Base-by-base conservation (phyloP, 169 alveolate genomes). In the Eimeria brunetti region DNA sequence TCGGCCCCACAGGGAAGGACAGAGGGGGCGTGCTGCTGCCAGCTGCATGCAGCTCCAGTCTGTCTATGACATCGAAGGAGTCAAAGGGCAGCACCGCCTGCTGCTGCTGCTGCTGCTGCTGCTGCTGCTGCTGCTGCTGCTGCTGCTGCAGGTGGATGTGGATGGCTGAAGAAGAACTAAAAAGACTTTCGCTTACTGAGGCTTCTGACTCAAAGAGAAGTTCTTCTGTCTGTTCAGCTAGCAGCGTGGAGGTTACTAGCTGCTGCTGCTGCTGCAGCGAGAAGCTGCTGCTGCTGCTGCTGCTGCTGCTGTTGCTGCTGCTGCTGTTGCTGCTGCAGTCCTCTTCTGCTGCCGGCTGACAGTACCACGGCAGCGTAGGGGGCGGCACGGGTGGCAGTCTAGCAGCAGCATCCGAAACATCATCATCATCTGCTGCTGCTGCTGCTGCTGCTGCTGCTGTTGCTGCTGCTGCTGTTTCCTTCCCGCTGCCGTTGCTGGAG, bases 311-410 rank as follows among this genome's bases (percentile, higher is more conserved):
- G n/a, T n/a, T n/a, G n/a, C n/a, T n/a, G n/a, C n/a, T n/a, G n/a
- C 18, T 27, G n/a, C n/a, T n/a, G n/a, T n/a, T n/a, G n/a, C n/a
- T n/a, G n/a, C n/a, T n/a, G n/a, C n/a, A n/a, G n/a, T 67, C 58
- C 11, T 38, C 85, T 38, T 30, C 85, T 14, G 85, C 51, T 30
- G 49, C 51, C 14, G 58, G 58, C 85, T 38, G 49, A 56, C 85
- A 75, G 51, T 75, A 75, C 85, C 85, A 75, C 58, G n/a, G 49
- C 33, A 75, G 85, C 24, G 85, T 75, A 9, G 85, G 85, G 24
- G 85, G 58, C 14, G 85, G 85, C n/a, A 75, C 38, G 24, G 85
- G 85, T 18, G 85, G 85, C 56, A 75, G 56, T n/a, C 85, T 14
- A 18, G 85, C 11, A 14, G 85, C 85, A 14, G 85, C 11, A 8